These are phyloP conservation scores for Backusella tuberculispora DNA, from an alignment of 192 early-diverging fungal species.

Conservation along the genomic window DNA sequence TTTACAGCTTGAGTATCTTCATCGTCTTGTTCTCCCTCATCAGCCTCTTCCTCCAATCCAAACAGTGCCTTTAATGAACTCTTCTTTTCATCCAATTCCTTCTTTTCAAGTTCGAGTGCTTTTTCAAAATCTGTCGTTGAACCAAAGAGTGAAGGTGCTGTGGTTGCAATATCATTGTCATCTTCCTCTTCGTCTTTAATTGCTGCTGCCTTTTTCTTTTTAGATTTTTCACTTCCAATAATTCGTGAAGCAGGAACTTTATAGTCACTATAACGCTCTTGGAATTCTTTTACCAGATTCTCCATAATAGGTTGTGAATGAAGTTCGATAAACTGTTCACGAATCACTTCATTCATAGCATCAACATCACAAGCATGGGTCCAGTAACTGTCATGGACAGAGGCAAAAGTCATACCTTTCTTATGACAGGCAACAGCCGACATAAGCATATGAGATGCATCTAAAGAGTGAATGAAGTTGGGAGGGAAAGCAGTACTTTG, in stretches of 20 bases:
- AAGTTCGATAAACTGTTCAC: conserved; percentile 88
- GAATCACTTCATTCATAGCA: conserved; percentile 80
- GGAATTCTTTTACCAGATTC: conserved; percentile 80
- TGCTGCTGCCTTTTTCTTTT: conserved; percentile 23
- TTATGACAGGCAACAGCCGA: conserved; percentile 86
- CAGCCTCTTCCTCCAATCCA: conserved; percentile 51
- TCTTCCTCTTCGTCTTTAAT: conserved; percentile 23
- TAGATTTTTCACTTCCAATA: conserved; percentile 21
- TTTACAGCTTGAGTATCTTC: conserved; percentile 37
- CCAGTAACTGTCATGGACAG: conserved; percentile 99
- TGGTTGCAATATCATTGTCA: background rate
- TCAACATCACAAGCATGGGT: conserved; percentile 93
- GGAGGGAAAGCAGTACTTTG: conserved; percentile 97
- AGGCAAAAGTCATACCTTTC: conserved; percentile 83
- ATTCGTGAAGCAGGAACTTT: conserved; percentile 60
- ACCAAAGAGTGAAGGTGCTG: background rate
- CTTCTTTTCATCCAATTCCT: conserved; percentile 17
- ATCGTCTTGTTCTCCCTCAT: conserved; percentile 45
- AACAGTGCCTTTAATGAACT: conserved; percentile 31
- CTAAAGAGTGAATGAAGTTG: conserved; percentile 97
- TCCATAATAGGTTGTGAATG: conserved; percentile 87
- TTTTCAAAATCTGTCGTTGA: conserved; percentile 21
- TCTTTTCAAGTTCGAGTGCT: conserved; percentile 17
- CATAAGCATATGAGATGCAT: conserved; percentile 97
- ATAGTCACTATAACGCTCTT: conserved; percentile 76